Base-by-base conservation (phyloP, 2,329 filamentous ascomycete species). In the Alternaria panax region DNA sequence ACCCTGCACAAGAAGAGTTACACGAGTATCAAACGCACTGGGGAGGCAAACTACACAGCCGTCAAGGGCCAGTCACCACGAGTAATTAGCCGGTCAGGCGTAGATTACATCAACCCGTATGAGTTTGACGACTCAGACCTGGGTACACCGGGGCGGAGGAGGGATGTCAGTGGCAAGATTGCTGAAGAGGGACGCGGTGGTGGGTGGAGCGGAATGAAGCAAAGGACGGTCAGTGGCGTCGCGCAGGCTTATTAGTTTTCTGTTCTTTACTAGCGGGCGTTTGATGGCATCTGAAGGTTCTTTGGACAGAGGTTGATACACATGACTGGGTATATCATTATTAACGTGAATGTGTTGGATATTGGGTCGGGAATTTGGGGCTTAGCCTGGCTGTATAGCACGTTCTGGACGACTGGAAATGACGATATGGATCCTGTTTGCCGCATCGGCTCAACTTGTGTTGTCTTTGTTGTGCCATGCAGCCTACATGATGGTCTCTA, bases 161-260 rank as follows among this genome's bases (percentile, higher is more conserved):
- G 71, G 51, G 87, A 90, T 61, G 89, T 92, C 2, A 92, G 90
- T 72, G 91, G 90, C 1, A 92, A 90, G 80, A 78, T 88, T 55
- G 90, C 85, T 0, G 90, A 93, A 74, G 91, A 93, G 73, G 90
- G 90, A 2, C 80, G 85, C 46, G 86, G 75, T 5, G 75, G 72
- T 5, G 60, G 74, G 24, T 76, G 75, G 66, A 74, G 75, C 32
- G 64, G 67, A 40, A 69, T 79, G 55, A 72, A 68, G 25, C 71
- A 76, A 54, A 72, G 82, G 65, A 82, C 80, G 59, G 74, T 79
- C 12, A 81, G 76, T 68, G 80, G 71, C 59, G 71, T 75, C 42
- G 71, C 68, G 9, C 71, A 54, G 11, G 56, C 56, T 50, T 59
- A 36, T 40, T 59, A 34, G 27, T 5, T 8, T 42, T 12, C 12